Percentiles rank a stretch among this genome's conserved stretches.
Conservation (phyloP, 805 yeast species). For the Kuraishia capsulata region DNA sequence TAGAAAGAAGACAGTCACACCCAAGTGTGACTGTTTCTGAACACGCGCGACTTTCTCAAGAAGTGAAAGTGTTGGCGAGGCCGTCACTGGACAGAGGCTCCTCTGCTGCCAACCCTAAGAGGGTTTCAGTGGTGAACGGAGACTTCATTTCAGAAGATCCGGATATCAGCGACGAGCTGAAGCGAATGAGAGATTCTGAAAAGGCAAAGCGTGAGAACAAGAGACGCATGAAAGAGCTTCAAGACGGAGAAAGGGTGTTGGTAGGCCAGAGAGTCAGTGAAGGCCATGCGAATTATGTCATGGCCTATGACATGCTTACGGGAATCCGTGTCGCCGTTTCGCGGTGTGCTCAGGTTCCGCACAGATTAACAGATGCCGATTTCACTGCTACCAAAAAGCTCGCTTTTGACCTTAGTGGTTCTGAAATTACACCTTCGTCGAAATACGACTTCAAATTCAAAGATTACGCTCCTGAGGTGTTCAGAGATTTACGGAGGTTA, state of each 20-base stretch:
- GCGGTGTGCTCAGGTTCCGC: conserved; percentile 78
- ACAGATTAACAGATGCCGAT: conserved; percentile 61
- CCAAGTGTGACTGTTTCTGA: too few species aligned
- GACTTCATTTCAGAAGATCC: not conserved
- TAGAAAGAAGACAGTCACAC: not conserved
- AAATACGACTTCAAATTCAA: conserved; percentile 94
- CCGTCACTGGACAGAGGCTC: not conserved
- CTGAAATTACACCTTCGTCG: conserved; percentile 85
- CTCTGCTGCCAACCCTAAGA: not conserved
- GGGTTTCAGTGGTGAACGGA: not conserved
- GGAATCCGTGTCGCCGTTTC: conserved; percentile 96
- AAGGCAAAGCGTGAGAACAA: conserved; percentile 32
- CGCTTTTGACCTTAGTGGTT: conserved; percentile 81
- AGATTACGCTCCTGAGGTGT: conserved; percentile 93
- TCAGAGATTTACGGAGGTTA: conserved; percentile 67
- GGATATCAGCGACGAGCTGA: conserved; percentile 27
- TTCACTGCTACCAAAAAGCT: conserved; percentile 68
- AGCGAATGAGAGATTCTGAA: conserved; percentile 40
- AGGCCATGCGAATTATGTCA: conserved; percentile 87
- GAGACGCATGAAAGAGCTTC: conserved; percentile 28
- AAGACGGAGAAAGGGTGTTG: conserved; percentile 48
- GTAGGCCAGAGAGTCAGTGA: conserved; percentile 82
- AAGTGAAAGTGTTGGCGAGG: not conserved
- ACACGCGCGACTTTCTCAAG: not conserved
- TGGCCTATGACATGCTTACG: conserved; percentile 95